phyloP scores from a whole-genome alignment of 148 eudicot species.

The Arbutus unedo region DNA sequence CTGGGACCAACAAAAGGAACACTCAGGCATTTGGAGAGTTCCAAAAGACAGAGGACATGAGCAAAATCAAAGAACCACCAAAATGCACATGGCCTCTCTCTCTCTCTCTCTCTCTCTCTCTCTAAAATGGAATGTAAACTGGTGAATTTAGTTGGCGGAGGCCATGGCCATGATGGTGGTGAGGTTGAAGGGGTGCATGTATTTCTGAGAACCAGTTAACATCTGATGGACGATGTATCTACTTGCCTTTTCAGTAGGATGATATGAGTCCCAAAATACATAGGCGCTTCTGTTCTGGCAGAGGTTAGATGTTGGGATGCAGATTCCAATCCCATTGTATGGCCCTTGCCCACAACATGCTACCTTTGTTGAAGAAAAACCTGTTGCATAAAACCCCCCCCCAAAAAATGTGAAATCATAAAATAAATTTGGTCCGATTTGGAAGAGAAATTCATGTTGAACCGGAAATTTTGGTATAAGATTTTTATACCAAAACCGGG shows the following conservation, averaged over 20 bases:
- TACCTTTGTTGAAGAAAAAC: slow-evolving; percentile 51
- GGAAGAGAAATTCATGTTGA: too few species aligned
- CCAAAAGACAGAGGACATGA: neutral
- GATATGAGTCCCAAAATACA: slow-evolving; percentile 78
- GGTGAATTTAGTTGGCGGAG: slow-evolving; percentile 19
- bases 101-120: neutral
- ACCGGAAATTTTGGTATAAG: too few species aligned
- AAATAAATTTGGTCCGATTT: too few species aligned
- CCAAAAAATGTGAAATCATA: neutral
- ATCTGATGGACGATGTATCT: slow-evolving; percentile 55
- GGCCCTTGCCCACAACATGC: slow-evolving; percentile 95
- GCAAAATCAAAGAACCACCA: neutral
- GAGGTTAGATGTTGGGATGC: slow-evolving; percentile 51
- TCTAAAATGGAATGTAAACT: neutral
- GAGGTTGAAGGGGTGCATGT: slow-evolving; percentile 78
- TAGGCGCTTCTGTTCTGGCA: slow-evolving; percentile 47
- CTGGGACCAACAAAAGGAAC: neutral
- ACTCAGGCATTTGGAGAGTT: neutral
- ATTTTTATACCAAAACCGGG: too few species aligned
- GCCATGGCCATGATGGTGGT: slow-evolving; percentile 61
- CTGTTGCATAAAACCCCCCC: slow-evolving; percentile 19
- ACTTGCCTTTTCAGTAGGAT: slow-evolving; percentile 68
- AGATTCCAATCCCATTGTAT: slow-evolving; percentile 66
- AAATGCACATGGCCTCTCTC: neutral
- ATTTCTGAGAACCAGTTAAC: slow-evolving; percentile 40